phyloP scores from a whole-genome alignment of 2,329 filamentous ascomycete genomes.

The Periconia sp. region DNA sequence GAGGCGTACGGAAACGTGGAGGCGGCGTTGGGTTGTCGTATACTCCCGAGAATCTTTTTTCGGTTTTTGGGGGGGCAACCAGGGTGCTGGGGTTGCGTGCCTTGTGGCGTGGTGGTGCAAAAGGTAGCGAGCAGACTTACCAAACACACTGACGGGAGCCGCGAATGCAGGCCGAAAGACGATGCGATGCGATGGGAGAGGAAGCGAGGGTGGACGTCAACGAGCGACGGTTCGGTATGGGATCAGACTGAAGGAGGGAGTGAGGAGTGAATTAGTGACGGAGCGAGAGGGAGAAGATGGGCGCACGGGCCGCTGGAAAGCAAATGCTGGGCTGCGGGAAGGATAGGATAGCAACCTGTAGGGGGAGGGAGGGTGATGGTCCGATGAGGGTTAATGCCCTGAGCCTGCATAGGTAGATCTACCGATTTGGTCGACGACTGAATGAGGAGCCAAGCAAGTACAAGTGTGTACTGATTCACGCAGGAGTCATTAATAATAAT shows the following conservation, averaged over 20 bases:
- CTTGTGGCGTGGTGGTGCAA: slow-evolving; percentile 3
- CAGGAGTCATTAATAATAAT: neutral
- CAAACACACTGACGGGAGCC: slow-evolving; percentile 6
- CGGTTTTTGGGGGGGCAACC: neutral
- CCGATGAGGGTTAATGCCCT: slow-evolving; percentile 12
- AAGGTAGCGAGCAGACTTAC: slow-evolving; percentile 15
- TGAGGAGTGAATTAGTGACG: slow-evolving; percentile 3
- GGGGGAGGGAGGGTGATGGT: slow-evolving; percentile 8
- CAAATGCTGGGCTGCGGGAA: slow-evolving; percentile 15
- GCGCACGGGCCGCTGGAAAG: slow-evolving; percentile 20
- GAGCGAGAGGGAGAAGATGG: slow-evolving; percentile 4
- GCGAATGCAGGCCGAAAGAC: neutral
- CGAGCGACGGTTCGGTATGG: slow-evolving; percentile 1
- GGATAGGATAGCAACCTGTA: slow-evolving; percentile 1
- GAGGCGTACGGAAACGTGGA: neutral
- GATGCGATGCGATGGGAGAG: slow-evolving; percentile 3
- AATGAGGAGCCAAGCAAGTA: neutral
- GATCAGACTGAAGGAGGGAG: neutral
- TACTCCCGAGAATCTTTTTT: slow-evolving; percentile 1
- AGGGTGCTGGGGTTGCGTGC: slow-evolving; percentile 4
- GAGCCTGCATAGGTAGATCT: slow-evolving; percentile 18
- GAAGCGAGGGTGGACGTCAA: slow-evolving; percentile 15
- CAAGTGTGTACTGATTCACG: neutral
- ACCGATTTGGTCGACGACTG: slow-evolving; percentile 11
- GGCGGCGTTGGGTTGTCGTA: neutral